Base-by-base conservation (phyloP, 352 stramenopile species). In the Phytophthora hibernalis region DNA sequence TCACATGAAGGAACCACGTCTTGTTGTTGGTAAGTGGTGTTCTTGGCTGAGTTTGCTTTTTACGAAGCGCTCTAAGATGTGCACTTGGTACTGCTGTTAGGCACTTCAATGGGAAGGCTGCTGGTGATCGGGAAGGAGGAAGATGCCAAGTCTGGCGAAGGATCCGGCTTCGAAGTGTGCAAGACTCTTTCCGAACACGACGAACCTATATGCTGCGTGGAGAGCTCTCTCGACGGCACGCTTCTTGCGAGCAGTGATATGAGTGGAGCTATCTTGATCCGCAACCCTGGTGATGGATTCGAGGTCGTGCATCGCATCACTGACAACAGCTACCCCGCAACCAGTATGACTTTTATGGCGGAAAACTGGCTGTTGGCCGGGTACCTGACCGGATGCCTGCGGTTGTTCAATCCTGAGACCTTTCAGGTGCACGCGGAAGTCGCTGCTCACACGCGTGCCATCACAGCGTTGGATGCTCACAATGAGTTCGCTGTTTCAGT, bases 361-460 rank as follows among this genome's bases (percentile, higher is more conserved):
- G 74, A 87, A 31, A 74, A 82, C 22, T 87, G 82, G 75, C 59
- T 92, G 33, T 37, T 92, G 18, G 73, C 47, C 15, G 84, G 80
- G n/a, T 87, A 86, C 50, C 51, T 91, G 16, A 91, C 83, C 0
- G 87, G 82, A 5, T 58, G 61, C 20, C 61, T 95, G 42, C 80
- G 80, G 15, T 55, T 95, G 45, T 92, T 78, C 71, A 76, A 71
- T 31, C 76, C 77, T 15, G 60, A 83, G 12, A 67, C 50, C 24
- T 87, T 88, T 68, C 72, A 65, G 38, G 24, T 93, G 37, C 70
- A 85, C 45, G 76, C 85, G 1, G 82, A 94, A 61, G 68, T 95
- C 35, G 82, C 79, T 21, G 87, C 82, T 15, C 85, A 92, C 56
- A 86, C 82, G 8, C 83, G 87, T 2, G 82, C 82, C 1, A 79